A percentile compares a stretch with the other conserved stretches of the same genome.
Evolutionary conservation across 306 rosid genomes (phyloP).

Genomic region (Castanea sativa): DNA sequence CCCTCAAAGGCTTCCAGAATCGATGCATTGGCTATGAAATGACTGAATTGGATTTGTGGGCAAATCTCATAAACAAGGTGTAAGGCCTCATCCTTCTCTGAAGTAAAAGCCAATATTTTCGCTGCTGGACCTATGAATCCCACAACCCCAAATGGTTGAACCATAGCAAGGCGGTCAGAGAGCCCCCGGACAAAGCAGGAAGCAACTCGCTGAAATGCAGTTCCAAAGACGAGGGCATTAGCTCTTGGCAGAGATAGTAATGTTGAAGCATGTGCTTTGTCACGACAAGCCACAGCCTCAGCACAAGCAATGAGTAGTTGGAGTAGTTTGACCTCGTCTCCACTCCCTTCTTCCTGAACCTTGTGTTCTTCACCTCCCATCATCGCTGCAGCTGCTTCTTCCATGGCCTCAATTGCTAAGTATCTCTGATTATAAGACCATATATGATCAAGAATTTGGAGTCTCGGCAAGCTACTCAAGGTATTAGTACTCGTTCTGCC

Average conservation of each 20-base stretch:
- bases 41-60: conserved; percentile 82
- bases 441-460: conserved; percentile 64
- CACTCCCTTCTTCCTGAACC: conserved; percentile 42
- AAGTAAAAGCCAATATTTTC: conserved; percentile 37
- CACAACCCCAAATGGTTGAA: conserved; percentile 51
- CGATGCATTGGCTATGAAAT: conserved; percentile 62
- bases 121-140: conserved; percentile 27
- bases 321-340: conserved; percentile 75
- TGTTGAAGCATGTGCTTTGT: conserved; percentile 59
- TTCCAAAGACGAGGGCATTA: conserved; percentile 74
- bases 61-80: conserved; percentile 70
- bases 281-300: conserved; percentile 89
- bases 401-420: conserved; percentile 61
- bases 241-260: conserved; percentile 55
- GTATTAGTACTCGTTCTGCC: neutral
- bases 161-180: conserved; percentile 47
- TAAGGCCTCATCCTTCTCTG: conserved; percentile 68
- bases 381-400: conserved; percentile 47
- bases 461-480: conserved; percentile 34
- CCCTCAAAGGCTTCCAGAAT: conserved; percentile 97
- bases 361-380: conserved; percentile 27
- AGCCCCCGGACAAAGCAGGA: conserved; percentile 85
- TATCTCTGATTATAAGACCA: conserved; percentile 62
- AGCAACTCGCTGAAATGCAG: conserved; percentile 80
- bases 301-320: conserved; percentile 83